Base-by-base conservation (phyloP, 768 basidiomycete species). In the Amanita subjunquillea region DNA sequence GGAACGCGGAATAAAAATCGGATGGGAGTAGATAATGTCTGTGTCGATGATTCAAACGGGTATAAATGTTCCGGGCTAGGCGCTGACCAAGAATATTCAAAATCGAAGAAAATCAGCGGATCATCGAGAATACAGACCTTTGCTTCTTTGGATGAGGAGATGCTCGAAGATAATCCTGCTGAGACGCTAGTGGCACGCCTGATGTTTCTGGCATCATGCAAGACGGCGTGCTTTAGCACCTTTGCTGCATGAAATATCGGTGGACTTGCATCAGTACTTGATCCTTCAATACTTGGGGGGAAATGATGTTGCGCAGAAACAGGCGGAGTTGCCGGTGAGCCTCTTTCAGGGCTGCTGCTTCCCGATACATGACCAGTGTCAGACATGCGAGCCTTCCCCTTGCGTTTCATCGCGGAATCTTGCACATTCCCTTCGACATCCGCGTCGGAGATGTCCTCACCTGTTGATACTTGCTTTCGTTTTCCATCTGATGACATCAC, bases 181-280 rank as follows among this genome's bases (percentile, higher is more conserved):
- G 66, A 63, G 22, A 67, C 70, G 34, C 72, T 69, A 25, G 70
- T 72, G 15, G 70, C 70, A 9, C 83, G 81, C 48, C 66, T 70
- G 54, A 89, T 71, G 58, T 86, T 85, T 13, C 86, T 76, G 27
- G 87, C 87, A 65, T 89, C 87, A 59, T 88, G 86, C 39, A 88
- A 64, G 6, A 87, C 73, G 1, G 82, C 83, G n/a, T 75, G 74
- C 66, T 81, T 86, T 38, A 88, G 56, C 8, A 71, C 79, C 61
- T 77, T 84, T 1, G 82, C 86, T 8, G 84, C 85, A 34, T 75
- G 71, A 17, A 75, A 65, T 15, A 80, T 62, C 67, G 47, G 50
- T 46, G 54, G 23, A 63, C 64, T 17, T 49, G 22, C 58, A 70
- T 60, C 55, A 62, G 54, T 52, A 60, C 41, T 49, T 61, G 57